Percentiles rank a stretch among this genome's conserved stretches.
phyloP scores from a whole-genome alignment of 768 basidiomycete genomes.

The Nidularia pulvinata region DNA sequence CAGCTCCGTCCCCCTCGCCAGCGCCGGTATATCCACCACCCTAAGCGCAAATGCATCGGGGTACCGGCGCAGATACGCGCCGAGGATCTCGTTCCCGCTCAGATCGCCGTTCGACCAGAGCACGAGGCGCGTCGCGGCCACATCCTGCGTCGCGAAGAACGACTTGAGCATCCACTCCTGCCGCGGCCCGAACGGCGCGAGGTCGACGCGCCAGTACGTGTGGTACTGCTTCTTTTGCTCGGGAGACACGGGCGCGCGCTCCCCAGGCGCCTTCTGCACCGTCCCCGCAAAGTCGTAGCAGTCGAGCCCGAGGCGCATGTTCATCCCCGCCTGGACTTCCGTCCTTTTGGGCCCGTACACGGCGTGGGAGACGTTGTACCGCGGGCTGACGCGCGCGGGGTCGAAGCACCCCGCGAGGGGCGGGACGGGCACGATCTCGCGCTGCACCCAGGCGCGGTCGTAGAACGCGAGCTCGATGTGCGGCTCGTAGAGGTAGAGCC shows the following conservation, averaged over 20 bases:
- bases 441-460: conserved; percentile 69
- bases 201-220: conserved; percentile 93
- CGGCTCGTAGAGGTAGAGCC: conserved; percentile 68
- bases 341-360: conserved; percentile 65
- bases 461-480: conserved; percentile 88
- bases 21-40: conserved; percentile 59
- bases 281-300: conserved; percentile 95
- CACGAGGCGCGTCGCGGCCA: conserved; percentile 60
- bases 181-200: conserved; percentile 75
- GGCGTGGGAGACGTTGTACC: conserved; percentile 67
- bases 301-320: conserved; percentile 78
- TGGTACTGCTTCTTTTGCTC: conserved; percentile 72
- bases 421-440: conserved; percentile 64
- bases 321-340: conserved; percentile 80
- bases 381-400: conserved; percentile 51
- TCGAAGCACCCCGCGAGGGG: conserved; percentile 80
- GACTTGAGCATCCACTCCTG: conserved; percentile 94
- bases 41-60: conserved; percentile 74
- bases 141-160: conserved; percentile 91
- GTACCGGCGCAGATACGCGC: conserved; percentile 56
- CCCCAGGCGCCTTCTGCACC: conserved; percentile 39
- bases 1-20: conserved; percentile 80
- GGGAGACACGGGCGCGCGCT: conserved; percentile 16
- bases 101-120: conserved; percentile 94
- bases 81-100: conserved; percentile 51